Percentiles rank a stretch among this genome's conserved stretches.
phyloP scores from a whole-genome alignment of 2,329 filamentous ascomycete genomes.

The Xylariaceae sp. region DNA sequence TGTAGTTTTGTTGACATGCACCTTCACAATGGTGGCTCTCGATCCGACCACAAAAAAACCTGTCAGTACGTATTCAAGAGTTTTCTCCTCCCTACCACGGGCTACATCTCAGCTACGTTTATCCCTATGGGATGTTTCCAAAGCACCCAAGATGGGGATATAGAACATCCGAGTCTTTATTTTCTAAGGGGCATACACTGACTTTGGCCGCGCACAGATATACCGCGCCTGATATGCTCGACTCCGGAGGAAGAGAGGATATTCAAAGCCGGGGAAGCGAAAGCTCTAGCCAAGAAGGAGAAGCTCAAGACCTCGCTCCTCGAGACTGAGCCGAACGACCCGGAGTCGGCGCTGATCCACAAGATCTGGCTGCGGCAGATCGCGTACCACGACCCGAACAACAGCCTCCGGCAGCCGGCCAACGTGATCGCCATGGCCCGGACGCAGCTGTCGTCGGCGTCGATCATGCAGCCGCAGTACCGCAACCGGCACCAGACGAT shows the following conservation, averaged over 20 bases:
- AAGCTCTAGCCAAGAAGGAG: conserved; percentile 60
- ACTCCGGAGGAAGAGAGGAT: conserved; percentile 67
- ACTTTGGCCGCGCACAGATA: conserved; percentile 25
- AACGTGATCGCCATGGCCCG: conserved; percentile 59
- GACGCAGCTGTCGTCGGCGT: conserved; percentile 62
- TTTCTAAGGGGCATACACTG: not conserved
- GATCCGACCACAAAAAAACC: conserved; percentile 69
- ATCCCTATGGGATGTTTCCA: not conserved
- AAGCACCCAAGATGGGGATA: not conserved
- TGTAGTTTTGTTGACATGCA: conserved; percentile 46
- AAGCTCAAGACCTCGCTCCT: conserved; percentile 63
- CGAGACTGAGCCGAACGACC: conserved; percentile 68
- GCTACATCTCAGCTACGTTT: not conserved
- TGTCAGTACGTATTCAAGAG: conserved; percentile 42
- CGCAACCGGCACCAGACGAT: conserved; percentile 66
- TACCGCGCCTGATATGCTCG: conserved; percentile 58
- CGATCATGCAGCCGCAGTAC: conserved; percentile 72
- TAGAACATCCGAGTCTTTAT: not conserved
- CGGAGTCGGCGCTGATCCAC: conserved; percentile 73
- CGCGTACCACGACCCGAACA: conserved; percentile 55
- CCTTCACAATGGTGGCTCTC: conserved; percentile 77
- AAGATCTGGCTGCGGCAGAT: conserved; percentile 72
- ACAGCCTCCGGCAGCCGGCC: conserved; percentile 36
- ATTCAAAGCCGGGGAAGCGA: conserved; percentile 67
- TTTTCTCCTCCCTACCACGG: not conserved